Percentiles rank a stretch among this genome's conserved stretches.
These are phyloP conservation scores for Cinnamomum micranthum DNA, from an alignment of 164 flowering plant species.

Conservation along the genomic window DNA sequence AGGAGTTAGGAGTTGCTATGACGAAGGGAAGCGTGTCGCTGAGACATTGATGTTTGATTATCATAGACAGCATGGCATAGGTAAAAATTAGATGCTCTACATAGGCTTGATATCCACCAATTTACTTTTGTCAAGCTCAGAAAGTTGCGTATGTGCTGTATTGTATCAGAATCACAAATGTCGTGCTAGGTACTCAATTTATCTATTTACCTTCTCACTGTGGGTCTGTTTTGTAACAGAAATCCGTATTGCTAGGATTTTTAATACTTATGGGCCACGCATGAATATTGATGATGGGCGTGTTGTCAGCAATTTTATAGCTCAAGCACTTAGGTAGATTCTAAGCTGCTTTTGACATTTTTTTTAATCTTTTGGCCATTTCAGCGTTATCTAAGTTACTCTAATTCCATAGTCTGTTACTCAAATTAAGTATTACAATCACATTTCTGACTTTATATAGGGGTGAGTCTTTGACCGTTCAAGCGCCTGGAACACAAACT, in stretches of 20 bases:
- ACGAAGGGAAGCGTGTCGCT: conserved; percentile 87
- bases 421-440: background rate
- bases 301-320: conserved; percentile 85
- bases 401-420: background rate
- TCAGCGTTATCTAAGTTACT: background rate
- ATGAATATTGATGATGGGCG: conserved; percentile 92
- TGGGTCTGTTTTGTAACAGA: conserved; percentile 28
- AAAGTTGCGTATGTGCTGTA: background rate
- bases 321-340: conserved; percentile 71
- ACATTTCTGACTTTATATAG: conserved; percentile 22
- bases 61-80: conserved; percentile 85
- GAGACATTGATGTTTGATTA: conserved; percentile 91
- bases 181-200: background rate
- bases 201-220: background rate
- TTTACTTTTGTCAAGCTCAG: too few relatives aligned
- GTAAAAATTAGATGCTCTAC: conserved; percentile 19
- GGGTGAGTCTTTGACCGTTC: conserved; percentile 66
- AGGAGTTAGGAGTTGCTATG: conserved; percentile 85
- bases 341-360: background rate
- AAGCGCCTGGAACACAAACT: conserved; percentile 72
- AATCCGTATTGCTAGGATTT: conserved; percentile 74
- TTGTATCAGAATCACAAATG: background rate
- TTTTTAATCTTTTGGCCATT: background rate
- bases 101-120: background rate
- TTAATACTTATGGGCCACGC: conserved; percentile 82